phyloP scores from a whole-genome alignment of 139 green algal species.

The Coelastrella sp. region DNA sequence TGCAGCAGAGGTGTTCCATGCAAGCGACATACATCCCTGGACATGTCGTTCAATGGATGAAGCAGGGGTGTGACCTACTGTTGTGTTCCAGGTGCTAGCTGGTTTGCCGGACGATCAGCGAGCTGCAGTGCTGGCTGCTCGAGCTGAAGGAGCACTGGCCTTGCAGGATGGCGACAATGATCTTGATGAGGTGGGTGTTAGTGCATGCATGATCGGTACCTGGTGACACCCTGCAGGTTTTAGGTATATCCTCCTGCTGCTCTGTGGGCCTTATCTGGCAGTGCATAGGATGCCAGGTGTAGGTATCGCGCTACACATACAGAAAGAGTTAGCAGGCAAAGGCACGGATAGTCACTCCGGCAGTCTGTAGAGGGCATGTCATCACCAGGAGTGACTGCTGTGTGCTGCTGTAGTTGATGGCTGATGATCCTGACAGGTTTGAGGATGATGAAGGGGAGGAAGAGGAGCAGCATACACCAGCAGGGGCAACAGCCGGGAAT shows the following conservation, averaged over 20 bases:
- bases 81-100: constrained; percentile 46
- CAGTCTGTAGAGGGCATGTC: neutral
- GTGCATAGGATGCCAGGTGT: neutral
- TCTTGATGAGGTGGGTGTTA: neutral
- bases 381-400: neutral
- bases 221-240: neutral
- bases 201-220: neutral
- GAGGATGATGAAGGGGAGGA: constrained; percentile 58
- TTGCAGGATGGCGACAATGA: constrained; percentile 4
- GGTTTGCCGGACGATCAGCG: constrained; percentile 38
- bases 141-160: constrained; percentile 35
- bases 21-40: no score
- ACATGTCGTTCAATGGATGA: neutral
- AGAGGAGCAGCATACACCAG: constrained; percentile 29
- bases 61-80: neutral
- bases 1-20: no score
- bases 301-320: neutral
- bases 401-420: constrained; percentile 48
- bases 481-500: neutral
- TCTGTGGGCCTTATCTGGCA: neutral
- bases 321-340: neutral
- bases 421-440: constrained; percentile 55
- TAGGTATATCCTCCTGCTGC: neutral
- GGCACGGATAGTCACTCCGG: neutral
- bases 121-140: constrained; percentile 50